These are phyloP conservation scores for Colletotrichum kahawae DNA, from an alignment of 2,329 filamentous ascomycete species.

Conservation along the genomic window DNA sequence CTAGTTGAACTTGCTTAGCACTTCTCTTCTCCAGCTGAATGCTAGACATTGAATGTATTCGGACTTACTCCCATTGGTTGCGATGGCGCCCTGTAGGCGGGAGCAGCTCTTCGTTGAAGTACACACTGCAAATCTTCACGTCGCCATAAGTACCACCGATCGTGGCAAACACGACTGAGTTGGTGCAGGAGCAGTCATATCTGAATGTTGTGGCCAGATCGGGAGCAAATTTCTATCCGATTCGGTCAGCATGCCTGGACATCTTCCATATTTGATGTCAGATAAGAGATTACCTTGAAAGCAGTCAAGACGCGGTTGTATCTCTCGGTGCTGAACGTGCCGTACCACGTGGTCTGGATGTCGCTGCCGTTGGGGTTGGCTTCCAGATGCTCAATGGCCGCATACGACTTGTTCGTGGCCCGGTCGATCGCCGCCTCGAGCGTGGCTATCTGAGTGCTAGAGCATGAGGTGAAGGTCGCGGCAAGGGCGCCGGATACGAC, in stretches of 20 bases:
- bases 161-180: not conserved
- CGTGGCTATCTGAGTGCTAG: not conserved
- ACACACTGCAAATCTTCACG: not conserved
- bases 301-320: not conserved
- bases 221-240: not conserved
- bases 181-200: not conserved
- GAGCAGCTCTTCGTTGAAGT: not conserved
- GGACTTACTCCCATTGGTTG: not conserved
- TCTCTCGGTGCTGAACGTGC: not conserved
- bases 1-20: not conserved
- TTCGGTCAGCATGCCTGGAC: not conserved
- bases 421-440: not conserved
- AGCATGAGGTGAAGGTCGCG: not conserved
- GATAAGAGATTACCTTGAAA: not conserved
- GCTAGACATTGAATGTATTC: too few relatives aligned
- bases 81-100: not conserved
- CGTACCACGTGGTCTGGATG: not conserved
- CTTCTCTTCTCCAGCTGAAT: not conserved
- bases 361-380: not conserved
- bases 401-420: not conserved
- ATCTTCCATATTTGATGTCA: not conserved
- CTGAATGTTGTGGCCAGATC: not conserved
- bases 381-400: not conserved
- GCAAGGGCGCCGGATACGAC: not conserved
- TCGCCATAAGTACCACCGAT: not conserved